phyloP scores from a whole-genome alignment of 2,329 filamentous ascomycete genomes.

The Aspergillus neoniger region DNA sequence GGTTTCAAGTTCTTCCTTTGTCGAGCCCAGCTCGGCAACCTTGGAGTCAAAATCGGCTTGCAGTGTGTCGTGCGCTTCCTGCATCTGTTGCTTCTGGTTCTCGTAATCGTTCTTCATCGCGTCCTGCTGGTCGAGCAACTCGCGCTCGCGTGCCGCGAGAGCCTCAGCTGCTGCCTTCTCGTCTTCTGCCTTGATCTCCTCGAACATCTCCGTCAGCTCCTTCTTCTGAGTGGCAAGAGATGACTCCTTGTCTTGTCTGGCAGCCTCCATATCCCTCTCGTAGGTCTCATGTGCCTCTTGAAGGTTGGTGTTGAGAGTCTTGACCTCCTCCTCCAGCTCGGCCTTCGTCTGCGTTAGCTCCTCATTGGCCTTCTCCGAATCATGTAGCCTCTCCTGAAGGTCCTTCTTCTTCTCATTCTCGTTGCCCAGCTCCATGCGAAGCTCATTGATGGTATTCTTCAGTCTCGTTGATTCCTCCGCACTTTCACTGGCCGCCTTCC shows the following conservation, averaged over 20 bases:
- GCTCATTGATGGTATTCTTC: constrained; percentile 48
- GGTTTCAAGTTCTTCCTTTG: constrained; percentile 26
- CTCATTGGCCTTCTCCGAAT: constrained; percentile 48
- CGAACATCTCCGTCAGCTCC: constrained; percentile 50
- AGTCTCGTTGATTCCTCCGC: constrained; percentile 50
- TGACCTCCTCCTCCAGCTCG: constrained; percentile 46
- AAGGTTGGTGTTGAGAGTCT: constrained; percentile 39
- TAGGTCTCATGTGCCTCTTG: constrained; percentile 50
- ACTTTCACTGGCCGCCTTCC: constrained; percentile 52
- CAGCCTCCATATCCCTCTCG: constrained; percentile 37
- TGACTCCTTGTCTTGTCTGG: constrained; percentile 35
- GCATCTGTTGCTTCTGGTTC: constrained; percentile 41
- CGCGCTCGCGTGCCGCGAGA: constrained; percentile 43
- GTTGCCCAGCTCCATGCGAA: constrained; percentile 52
- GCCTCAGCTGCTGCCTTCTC: constrained; percentile 41
- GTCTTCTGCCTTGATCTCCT: constrained; percentile 49
- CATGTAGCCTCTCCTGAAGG: constrained; percentile 49
- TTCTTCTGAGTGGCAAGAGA: constrained; percentile 47
- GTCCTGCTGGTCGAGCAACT: constrained; percentile 45
- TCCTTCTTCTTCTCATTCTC: constrained; percentile 55
- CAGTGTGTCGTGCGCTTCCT: constrained; percentile 39
- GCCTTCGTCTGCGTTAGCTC: constrained; percentile 48
- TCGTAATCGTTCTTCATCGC: constrained; percentile 38
- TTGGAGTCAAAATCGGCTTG: constrained; percentile 40
- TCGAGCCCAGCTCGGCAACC: constrained; percentile 35